These are phyloP conservation scores for Coniferiporia weirii DNA, from an alignment of 1,284 basidiomycete genomes.

Conservation along the genomic window DNA sequence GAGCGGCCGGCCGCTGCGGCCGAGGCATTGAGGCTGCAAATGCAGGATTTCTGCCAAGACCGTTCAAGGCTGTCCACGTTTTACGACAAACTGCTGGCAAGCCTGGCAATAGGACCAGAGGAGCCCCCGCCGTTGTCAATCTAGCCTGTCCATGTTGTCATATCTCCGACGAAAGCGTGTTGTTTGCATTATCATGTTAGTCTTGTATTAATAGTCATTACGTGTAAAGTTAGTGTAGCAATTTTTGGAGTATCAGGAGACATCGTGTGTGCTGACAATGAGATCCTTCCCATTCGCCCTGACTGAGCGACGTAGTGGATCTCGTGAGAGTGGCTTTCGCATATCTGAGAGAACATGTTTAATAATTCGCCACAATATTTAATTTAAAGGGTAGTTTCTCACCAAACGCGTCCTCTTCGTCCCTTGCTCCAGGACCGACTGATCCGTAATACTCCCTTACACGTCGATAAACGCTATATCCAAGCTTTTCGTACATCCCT, in stretches of 20 bases:
- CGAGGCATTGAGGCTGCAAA: conserved; percentile 53
- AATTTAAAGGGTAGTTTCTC: conserved; percentile 30
- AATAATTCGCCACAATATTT: conserved; percentile 1
- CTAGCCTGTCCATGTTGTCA: conserved; percentile 16
- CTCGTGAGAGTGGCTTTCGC: conserved; percentile 75
- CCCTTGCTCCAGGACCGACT: conserved; percentile 60
- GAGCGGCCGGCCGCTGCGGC: conserved; percentile 45
- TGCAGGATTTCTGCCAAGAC: conserved; percentile 68
- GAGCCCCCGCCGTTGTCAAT: conserved; percentile 56
- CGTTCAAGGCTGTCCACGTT: conserved; percentile 49
- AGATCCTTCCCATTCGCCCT: conserved; percentile 69
- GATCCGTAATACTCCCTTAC: conserved; percentile 85
- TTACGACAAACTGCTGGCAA: conserved; percentile 68
- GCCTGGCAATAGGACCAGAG: conserved; percentile 39
- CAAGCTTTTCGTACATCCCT: conserved; percentile 80
- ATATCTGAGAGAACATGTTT: conserved; percentile 55
- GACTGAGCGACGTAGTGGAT: conserved; percentile 57
- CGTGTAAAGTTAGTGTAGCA: conserved; percentile 15
- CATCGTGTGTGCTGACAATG: conserved; percentile 63
- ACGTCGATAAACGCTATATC: conserved; percentile 81
- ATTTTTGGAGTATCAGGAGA: conserved; percentile 38
- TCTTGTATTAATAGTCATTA: conserved; percentile 10
- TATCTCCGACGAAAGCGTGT: not conserved
- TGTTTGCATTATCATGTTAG: not conserved
- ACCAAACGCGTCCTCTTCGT: conserved; percentile 93